Evolutionary conservation across 1,139 yeast species (phyloP).

Genomic region (Kluyveromyces sp.): DNA sequence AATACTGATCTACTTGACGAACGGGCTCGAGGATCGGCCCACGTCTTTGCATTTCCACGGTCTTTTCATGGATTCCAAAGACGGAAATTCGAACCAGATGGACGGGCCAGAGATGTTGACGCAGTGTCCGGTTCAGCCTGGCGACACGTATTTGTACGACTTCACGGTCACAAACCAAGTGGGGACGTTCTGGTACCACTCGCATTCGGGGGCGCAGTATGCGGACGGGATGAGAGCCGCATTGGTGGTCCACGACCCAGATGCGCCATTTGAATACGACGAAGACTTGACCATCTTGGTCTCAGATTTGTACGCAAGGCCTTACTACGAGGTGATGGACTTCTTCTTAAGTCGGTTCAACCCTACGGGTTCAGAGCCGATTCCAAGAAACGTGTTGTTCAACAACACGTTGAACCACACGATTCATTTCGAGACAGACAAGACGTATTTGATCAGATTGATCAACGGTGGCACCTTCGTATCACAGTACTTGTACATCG

Average conservation of each 20-base stretch:
- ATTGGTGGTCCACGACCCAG: constrained; percentile 54
- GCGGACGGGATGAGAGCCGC: constrained; percentile 76
- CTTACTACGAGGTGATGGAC: constrained; percentile 39
- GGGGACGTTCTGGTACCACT: constrained; percentile 78
- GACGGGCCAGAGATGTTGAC: constrained; percentile 76
- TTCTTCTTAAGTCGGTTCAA: constrained; percentile 55
- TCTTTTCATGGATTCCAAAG: constrained; percentile 49
- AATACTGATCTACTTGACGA: constrained; percentile 49
- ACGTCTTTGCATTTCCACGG: constrained; percentile 78
- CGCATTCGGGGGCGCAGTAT: constrained; percentile 71
- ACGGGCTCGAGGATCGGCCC: constrained; percentile 42
- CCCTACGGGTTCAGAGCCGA: constrained; percentile 81
- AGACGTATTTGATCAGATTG: constrained; percentile 56
- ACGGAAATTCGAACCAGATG: constrained; percentile 44
- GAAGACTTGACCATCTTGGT: constrained; percentile 52
- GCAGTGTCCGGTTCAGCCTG: constrained; percentile 71
- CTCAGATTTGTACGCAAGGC: constrained; percentile 57
- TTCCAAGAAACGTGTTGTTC: constrained; percentile 59
- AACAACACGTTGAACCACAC: constrained; percentile 57
- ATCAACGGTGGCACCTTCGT: constrained; percentile 66
- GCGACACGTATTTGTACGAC: constrained; percentile 53
- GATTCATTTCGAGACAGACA: constrained; percentile 51
- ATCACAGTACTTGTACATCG: constrained; percentile 60
- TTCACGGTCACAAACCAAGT: constrained; percentile 59
- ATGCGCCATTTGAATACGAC: constrained; percentile 50